phyloP scores from a whole-genome alignment of 257 asterid genomes.

The Capsicum rhomboideum region DNA sequence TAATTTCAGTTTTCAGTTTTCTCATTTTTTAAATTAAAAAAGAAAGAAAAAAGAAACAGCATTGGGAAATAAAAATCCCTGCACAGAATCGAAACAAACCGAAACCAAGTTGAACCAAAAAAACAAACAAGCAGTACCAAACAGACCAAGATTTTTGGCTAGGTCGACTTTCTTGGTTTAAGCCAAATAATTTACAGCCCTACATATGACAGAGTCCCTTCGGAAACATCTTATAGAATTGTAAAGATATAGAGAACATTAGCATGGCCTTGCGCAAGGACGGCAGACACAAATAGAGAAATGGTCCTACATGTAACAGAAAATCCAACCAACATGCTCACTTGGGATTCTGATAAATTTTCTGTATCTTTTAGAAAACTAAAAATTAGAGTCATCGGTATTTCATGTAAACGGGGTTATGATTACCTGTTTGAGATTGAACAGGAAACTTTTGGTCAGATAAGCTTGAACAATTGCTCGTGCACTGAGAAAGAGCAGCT shows the following conservation, averaged over 20 bases:
- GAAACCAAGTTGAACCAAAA: neutral
- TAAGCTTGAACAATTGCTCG: constrained; percentile 98
- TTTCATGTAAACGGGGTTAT: neutral
- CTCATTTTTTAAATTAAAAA: neutral
- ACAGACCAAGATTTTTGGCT: neutral
- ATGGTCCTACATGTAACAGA: neutral
- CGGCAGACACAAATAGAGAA: constrained; percentile 13
- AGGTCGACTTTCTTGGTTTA: neutral
- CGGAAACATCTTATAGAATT: constrained; percentile 8
- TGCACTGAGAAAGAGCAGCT: constrained; percentile 93
- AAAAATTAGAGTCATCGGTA: neutral
- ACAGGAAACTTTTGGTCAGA: constrained; percentile 78
- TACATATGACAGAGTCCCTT: constrained; percentile 1
- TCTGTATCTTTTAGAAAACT: neutral
- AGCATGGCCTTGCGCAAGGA: constrained; percentile 18
- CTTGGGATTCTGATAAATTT: neutral
- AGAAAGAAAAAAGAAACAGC: neutral
- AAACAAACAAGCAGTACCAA: neutral
- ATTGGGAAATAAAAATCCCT: neutral
- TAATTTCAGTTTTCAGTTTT: neutral
- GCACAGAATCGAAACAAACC: neutral
- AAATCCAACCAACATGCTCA: neutral
- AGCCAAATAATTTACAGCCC: neutral
- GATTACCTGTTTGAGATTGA: constrained; percentile 92
- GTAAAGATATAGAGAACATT: constrained; percentile 14